These are phyloP conservation scores for Sinapis alba DNA, from an alignment of 441 rosid species.

Conservation along the genomic window DNA sequence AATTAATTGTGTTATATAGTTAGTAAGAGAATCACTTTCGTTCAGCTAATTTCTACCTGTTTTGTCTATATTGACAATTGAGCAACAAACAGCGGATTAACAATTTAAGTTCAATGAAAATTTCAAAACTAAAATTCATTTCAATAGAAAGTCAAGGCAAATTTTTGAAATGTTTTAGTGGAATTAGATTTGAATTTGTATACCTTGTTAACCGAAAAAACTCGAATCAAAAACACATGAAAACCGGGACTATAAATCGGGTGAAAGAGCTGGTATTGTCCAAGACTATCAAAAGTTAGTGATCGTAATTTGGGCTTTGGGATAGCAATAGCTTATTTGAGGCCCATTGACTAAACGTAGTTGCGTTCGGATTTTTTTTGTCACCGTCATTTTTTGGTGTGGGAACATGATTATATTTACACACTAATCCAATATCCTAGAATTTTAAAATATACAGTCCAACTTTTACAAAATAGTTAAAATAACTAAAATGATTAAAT, in stretches of 20 bases:
- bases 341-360: slow-evolving; percentile 20
- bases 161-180: background rate
- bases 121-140: background rate
- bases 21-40: slow-evolving; percentile 28
- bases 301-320: background rate
- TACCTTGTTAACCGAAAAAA: background rate
- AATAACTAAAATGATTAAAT: too few relatives aligned
- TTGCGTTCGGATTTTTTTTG: background rate
- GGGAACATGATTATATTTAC: background rate
- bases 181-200: background rate
- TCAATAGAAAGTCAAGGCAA: background rate
- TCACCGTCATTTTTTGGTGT: slow-evolving; percentile 15
- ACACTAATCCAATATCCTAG: too few relatives aligned
- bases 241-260: background rate
- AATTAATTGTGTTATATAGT: slow-evolving; percentile 11
- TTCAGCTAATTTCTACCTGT: slow-evolving; percentile 29
- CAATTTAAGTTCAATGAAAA: background rate
- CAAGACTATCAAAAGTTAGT: background rate
- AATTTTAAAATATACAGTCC: too few relatives aligned
- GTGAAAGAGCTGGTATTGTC: background rate
- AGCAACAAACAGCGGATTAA: background rate
- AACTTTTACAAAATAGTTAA: too few relatives aligned
- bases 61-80: background rate
- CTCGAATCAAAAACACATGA: background rate
- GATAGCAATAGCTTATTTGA: background rate